These are phyloP conservation scores for Kodamaea sp. DNA, from an alignment of 1,139 yeast species.

Conservation along the genomic window DNA sequence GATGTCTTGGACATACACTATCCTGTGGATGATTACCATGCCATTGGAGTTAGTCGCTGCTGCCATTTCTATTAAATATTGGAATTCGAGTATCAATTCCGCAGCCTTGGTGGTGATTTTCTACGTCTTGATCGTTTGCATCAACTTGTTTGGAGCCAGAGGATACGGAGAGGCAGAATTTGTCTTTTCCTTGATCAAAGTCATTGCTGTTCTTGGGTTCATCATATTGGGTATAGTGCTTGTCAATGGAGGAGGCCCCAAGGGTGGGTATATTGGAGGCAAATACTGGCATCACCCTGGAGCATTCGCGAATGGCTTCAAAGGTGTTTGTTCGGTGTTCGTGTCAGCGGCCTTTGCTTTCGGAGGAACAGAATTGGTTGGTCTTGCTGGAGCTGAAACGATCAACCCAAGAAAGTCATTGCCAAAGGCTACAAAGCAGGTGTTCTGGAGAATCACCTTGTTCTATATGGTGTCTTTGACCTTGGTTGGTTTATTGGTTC, in stretches of 20 bases:
- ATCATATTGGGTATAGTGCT: slow-evolving; percentile 38
- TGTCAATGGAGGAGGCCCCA: slow-evolving; percentile 37
- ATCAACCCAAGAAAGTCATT: slow-evolving; percentile 51
- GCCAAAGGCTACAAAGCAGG: slow-evolving; percentile 68
- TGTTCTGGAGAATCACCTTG: slow-evolving; percentile 64
- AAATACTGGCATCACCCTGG: slow-evolving; percentile 46
- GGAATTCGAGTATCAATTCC: slow-evolving; percentile 31
- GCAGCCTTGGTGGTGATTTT: slow-evolving; percentile 42
- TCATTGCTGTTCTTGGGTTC: slow-evolving; percentile 36
- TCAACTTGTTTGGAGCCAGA: slow-evolving; percentile 37
- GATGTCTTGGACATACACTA: slow-evolving; percentile 73
- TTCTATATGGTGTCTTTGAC: slow-evolving; percentile 62
- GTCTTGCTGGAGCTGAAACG: slow-evolving; percentile 43
- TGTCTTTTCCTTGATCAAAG: slow-evolving; percentile 33
- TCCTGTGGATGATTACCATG: slow-evolving; percentile 74
- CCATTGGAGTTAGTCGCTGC: slow-evolving; percentile 73
- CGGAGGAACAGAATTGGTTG: slow-evolving; percentile 46
- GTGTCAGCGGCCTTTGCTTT: slow-evolving; percentile 43
- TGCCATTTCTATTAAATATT: slow-evolving; percentile 33
- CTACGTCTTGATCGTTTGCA: slow-evolving; percentile 28
- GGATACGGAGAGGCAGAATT: slow-evolving; percentile 47
- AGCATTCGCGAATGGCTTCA: slow-evolving; percentile 39
- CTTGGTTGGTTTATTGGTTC: slow-evolving; percentile 65
- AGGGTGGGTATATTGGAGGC: slow-evolving; percentile 41
- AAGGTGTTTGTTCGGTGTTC: slow-evolving; percentile 40